Base-by-base conservation (phyloP, 257 asterid genomes). In the Forsythia suspensa region DNA sequence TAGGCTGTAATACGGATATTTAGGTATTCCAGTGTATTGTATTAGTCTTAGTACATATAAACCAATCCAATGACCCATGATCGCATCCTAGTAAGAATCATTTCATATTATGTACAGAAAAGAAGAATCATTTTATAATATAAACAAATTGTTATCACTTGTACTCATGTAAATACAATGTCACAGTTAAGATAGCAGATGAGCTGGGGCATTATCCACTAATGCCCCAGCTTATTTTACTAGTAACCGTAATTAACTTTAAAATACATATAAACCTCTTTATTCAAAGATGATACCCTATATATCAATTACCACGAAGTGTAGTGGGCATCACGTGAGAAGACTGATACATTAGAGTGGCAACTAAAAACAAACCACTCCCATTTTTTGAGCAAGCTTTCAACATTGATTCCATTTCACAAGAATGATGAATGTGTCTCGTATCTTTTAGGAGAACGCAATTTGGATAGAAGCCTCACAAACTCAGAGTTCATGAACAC, bases 1-100 rank as follows among this genome's bases (percentile, higher is more conserved):
- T 37, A 80, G 88, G 88, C 99, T 96, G 94, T 79, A 85, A 16
- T 39, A 73, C 73, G 80, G 38, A 72, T 57, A 13, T 21, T 80
- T 42, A 74, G 83, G 72, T 21, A 73, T 41, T 65, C 43, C 39
- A 43, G 72, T 75, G 61, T 73, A 65, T 70, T 71, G 24, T 57
- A 82, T 18, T 43, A 46, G 36, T 13, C 36, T 41, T 59, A 76
- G 39, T 34, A 29, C 57, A 59, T 73, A 63, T 11, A 77, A 69
- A 44, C 11, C 59, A 36, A 39, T 72, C 63, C 63, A 21, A n/a
- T 20, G 21, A 65, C 51, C 77, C 75, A 75, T 70, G 37, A 74
- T 70, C 13, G 74, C 57, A 40, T 48, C 70, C 39, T 76, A 79
- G 70, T 42, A 73, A 46, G 39, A 71, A 52, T 15, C 41, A 70